Percentiles rank a stretch among this genome's conserved stretches.
These are phyloP conservation scores for Pythium phragmiticola DNA, from an alignment of 352 stramenopile genomes.

Conservation along the genomic window DNA sequence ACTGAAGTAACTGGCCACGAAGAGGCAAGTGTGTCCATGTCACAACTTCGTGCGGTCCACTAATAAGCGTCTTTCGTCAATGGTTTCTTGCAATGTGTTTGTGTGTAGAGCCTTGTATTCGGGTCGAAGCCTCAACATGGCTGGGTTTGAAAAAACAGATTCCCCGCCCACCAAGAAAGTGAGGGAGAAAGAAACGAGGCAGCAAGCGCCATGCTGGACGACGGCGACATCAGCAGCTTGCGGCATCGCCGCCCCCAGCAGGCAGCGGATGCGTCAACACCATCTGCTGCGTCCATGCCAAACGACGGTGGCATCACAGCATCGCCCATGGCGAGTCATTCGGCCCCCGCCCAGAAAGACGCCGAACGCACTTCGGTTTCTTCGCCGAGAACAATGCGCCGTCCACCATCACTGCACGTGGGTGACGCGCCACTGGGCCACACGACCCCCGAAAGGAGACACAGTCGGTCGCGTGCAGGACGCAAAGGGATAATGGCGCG, in stretches of 20 bases:
- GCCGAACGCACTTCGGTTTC: slow-evolving; percentile 3
- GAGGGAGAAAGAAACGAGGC: not conserved
- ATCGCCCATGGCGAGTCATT: not conserved
- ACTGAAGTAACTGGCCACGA: not conserved
- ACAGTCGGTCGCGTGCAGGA: not conserved
- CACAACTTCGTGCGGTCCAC: slow-evolving; percentile 5
- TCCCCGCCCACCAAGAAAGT: slow-evolving; percentile 1
- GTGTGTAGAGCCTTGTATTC: slow-evolving; percentile 8
- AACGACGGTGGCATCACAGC: not conserved
- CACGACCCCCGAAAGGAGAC: not conserved
- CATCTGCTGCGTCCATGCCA: not conserved
- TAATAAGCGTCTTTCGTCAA: slow-evolving; percentile 2
- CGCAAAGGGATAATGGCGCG: slow-evolving; percentile 8
- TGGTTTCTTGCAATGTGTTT: not conserved
- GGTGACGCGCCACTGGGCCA: not conserved
- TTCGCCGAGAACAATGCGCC: not conserved
- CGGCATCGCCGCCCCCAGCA: slow-evolving; percentile 1
- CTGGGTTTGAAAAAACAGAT: slow-evolving; percentile 9
- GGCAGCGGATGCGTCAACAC: slow-evolving; percentile 16
- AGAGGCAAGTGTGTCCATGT: slow-evolving; percentile 10
- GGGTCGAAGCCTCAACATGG: not conserved
- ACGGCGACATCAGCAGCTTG: not conserved
- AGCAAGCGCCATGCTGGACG: slow-evolving; percentile 3
- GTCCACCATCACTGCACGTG: slow-evolving; percentile 15
- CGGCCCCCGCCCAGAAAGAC: not conserved